These are phyloP conservation scores for Ogataea ramenticola DNA, from an alignment of 805 yeast species.

Conservation along the genomic window DNA sequence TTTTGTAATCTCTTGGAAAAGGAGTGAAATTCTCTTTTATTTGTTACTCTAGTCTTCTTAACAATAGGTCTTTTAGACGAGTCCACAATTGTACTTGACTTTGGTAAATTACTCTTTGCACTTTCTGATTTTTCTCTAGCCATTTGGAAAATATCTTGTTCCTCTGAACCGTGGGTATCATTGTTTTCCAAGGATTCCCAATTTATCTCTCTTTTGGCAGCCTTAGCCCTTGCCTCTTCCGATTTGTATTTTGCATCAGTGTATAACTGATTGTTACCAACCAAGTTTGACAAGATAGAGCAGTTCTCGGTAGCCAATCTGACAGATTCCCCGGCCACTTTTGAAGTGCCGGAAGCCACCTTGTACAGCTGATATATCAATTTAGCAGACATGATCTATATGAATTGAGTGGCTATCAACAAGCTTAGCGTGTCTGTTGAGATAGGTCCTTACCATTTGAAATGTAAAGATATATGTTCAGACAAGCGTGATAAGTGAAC, in stretches of 20 bases:
- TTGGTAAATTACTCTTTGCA: constrained; percentile 7
- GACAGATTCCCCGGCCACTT: constrained; percentile 17
- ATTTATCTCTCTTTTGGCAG: constrained; percentile 9
- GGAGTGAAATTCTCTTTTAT: constrained; percentile 15
- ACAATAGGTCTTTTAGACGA: constrained; percentile 15
- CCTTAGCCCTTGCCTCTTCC: constrained; percentile 15
- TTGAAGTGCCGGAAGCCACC: constrained; percentile 20
- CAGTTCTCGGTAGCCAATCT: constrained; percentile 11
- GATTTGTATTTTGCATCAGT: constrained; percentile 17
- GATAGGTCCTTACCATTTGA: too few relatives aligned
- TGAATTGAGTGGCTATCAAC: background rate
- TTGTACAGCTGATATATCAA: constrained; percentile 17
- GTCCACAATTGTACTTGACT: constrained; percentile 3
- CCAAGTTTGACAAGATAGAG: constrained; percentile 14
- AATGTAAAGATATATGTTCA: too few relatives aligned
- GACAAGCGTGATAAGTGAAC: too few relatives aligned
- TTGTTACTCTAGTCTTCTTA: constrained; percentile 8
- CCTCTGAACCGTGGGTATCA: constrained; percentile 8
- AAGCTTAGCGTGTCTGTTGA: too few relatives aligned
- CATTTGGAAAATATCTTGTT: constrained; percentile 23
- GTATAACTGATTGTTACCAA: constrained; percentile 19
- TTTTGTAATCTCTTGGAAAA: constrained; percentile 2
- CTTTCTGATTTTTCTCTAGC: constrained; percentile 24
- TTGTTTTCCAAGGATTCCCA: constrained; percentile 4
- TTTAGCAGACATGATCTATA: constrained; percentile 14